Evolutionary conservation across 495 filamentous ascomycete genomes (phyloP), one percentile per base, ranked within the genome.

Genomic region (Umbilicaria muhlenbergii): DNA sequence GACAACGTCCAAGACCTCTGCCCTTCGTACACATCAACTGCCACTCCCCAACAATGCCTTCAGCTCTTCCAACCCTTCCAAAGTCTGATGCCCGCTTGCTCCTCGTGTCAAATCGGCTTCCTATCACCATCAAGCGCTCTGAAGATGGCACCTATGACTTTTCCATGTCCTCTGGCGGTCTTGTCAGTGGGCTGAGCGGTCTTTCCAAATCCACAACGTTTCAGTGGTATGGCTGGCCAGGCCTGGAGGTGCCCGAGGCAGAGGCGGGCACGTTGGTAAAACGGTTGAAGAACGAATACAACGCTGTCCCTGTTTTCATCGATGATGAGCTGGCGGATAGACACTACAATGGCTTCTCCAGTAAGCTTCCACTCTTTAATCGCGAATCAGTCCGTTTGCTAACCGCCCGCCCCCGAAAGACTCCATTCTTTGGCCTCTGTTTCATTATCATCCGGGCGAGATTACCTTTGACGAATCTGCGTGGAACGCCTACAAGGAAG

Each of bases 211-310:
- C 82, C 7, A 94, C 86, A 11, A 89, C 78, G 36, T 95, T 94
- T 65, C 80, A 86, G 58, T 98, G 91, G 89, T 95, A 94, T 60
- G 89, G 89, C 46, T 98, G 91, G 91, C 87, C 89, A 7, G 89
- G 89, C 24, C 57, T 94, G 44, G 83, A 94, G 54, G 72, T 88
- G 21, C 82, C 83, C 36, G 80, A 85, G 43, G 69, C 63, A 16
- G 83, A 89, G 51, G 64, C 74, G 8, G 68, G 65, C 11, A 65
- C 65, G 42, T 70, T 89, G 48, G 74, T 69, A 43, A 63, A 76
- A 53, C 73, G 77, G 16, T 59, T 89, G 49, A 79, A 79, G 57
- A 75, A 83, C 3, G 74, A 86, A 47, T 79, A 85, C 50, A 71
- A 71, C 34, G 82, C 81, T 12, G 66, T 83, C 32, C 83, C 84